Conservation (phyloP, 148 eudicot genomes). For the Selenicereus undatus region DNA sequence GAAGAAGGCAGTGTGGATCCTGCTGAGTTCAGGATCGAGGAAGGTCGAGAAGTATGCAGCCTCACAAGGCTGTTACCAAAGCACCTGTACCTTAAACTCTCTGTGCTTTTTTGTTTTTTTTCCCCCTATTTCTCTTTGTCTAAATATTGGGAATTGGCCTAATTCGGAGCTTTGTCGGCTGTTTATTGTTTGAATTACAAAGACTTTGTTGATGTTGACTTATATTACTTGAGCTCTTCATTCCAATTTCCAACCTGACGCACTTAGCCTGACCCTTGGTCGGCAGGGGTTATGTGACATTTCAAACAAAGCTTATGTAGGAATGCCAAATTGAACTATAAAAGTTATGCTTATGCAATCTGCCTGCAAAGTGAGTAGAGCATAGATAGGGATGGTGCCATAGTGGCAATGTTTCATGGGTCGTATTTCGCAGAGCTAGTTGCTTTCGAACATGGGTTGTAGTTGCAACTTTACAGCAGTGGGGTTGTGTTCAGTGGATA, state of each 20-base stretch:
- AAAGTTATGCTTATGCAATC: background rate
- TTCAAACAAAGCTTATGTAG: background rate
- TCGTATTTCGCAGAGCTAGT: background rate
- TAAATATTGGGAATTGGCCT: background rate
- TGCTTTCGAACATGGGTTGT: background rate
- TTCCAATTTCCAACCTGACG: background rate
- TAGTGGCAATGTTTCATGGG: background rate
- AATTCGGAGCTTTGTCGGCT: background rate
- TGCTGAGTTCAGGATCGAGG: constrained; percentile 2
- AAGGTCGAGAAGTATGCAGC: constrained; percentile 5
- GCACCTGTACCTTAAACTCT: too few relatives aligned
- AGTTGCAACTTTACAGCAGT: background rate
- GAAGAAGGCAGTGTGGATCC: constrained; percentile 5
- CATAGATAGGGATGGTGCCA: background rate
- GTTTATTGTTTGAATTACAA: background rate
- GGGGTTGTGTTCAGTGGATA: background rate
- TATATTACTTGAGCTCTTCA: background rate
- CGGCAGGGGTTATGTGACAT: background rate
- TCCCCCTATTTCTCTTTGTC: background rate
- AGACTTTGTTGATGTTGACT: too few relatives aligned
- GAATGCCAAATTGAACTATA: background rate
- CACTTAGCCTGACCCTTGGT: background rate
- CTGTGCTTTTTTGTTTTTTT: too few relatives aligned
- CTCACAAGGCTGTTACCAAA: background rate
- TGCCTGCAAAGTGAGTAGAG: background rate